Conservation (phyloP, 495 filamentous ascomycete species). For the Penicillium diatomitis region DNA sequence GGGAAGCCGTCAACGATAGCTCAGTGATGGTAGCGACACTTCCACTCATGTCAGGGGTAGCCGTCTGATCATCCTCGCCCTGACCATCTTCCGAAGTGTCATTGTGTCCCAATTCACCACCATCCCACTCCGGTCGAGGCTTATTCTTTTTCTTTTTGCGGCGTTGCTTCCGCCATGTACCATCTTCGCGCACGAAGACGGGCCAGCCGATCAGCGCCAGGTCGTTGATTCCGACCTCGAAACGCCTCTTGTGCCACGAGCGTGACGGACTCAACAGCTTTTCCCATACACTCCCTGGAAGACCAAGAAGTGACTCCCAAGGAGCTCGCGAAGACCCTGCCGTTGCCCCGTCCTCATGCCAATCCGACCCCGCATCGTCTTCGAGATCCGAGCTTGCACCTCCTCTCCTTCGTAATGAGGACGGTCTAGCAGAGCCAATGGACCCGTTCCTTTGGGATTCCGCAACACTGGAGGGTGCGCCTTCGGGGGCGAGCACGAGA, state of each 20-base stretch:
- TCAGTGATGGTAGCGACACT: conserved; percentile 21
- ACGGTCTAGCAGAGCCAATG: conserved; percentile 31
- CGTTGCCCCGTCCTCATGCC: conserved; percentile 44
- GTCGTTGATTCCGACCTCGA: conserved; percentile 80
- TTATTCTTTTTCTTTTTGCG: conserved; percentile 49
- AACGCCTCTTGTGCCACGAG: conserved; percentile 76
- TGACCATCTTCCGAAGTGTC: conserved; percentile 34
- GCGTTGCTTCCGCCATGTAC: conserved; percentile 70
- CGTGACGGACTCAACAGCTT: conserved; percentile 71
- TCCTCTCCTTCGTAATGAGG: conserved; percentile 26
- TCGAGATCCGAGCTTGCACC: conserved; percentile 32
- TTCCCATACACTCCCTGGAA: conserved; percentile 68
- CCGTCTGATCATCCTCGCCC: conserved; percentile 17
- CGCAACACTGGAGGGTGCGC: conserved; percentile 21
- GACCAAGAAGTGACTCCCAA: conserved; percentile 72
- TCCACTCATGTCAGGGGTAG: conserved; percentile 22
- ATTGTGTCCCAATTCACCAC: conserved; percentile 33
- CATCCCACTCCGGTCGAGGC: conserved; percentile 27
- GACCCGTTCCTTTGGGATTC: conserved; percentile 34
- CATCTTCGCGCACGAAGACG: conserved; percentile 78
- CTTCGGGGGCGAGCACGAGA: conserved; percentile 16
- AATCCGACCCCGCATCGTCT: conserved; percentile 36
- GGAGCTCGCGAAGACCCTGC: conserved; percentile 41
- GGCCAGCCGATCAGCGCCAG: conserved; percentile 81
- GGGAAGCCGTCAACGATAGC: conserved; percentile 19